Percentiles rank a stretch among this genome's conserved stretches.
These are phyloP conservation scores for Theobroma cacao DNA, from an alignment of 345 rosid genomes.

Conservation along the genomic window DNA sequence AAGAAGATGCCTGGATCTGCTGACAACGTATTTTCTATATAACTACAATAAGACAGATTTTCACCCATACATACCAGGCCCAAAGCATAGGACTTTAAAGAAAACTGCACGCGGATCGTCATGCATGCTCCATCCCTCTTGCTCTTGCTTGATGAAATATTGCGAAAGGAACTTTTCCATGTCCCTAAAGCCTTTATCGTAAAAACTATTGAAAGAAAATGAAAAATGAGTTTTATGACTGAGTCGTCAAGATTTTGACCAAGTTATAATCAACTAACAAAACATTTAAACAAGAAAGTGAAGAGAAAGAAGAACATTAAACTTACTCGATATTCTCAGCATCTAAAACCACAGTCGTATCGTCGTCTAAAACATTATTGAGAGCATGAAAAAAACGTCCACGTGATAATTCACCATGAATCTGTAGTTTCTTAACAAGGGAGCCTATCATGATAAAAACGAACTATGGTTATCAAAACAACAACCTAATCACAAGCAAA, in stretches of 20 bases:
- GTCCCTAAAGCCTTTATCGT: conserved; percentile 27
- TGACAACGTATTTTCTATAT: conserved; percentile 8
- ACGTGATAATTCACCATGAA: neutral
- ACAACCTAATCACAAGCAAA: neutral
- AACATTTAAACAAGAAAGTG: neutral
- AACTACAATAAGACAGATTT: neutral
- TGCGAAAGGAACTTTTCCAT: conserved; percentile 44
- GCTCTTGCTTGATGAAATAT: conserved; percentile 34
- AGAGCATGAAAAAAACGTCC: neutral
- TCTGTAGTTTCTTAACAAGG: neutral
- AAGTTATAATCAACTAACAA: neutral
- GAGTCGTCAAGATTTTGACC: neutral
- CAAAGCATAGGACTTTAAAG: conserved; percentile 42
- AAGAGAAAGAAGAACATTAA: neutral
- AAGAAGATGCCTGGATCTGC: conserved; percentile 19
- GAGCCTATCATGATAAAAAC: neutral
- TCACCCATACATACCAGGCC: conserved; percentile 30
- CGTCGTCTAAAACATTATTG: no score
- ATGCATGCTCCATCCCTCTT: conserved; percentile 36
- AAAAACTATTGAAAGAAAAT: conserved; percentile 28
- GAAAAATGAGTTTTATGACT: neutral
- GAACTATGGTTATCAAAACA: neutral
- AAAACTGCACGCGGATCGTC: conserved; percentile 48
- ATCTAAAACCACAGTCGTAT: no score
- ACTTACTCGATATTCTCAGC: neutral